These are phyloP conservation scores for Xylaria sp. DNA, from an alignment of 495 filamentous ascomycete species.

Conservation along the genomic window DNA sequence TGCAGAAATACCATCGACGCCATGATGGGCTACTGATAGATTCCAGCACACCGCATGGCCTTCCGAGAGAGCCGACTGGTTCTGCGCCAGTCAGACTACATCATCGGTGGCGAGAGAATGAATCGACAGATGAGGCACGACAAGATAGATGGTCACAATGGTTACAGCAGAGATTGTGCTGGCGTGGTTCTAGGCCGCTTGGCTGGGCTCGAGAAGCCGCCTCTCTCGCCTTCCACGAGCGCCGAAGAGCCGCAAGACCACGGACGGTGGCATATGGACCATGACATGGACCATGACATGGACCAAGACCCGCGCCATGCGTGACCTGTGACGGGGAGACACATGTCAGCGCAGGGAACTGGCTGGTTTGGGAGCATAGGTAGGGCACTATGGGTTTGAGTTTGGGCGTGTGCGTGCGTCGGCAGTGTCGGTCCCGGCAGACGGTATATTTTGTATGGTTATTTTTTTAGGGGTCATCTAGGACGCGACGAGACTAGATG, in stretches of 20 bases:
- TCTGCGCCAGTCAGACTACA: background rate
- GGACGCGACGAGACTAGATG: background rate
- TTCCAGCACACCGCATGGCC: conserved; percentile 6
- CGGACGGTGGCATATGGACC: background rate
- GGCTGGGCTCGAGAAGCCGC: background rate
- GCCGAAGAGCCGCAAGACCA: background rate
- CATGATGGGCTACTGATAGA: background rate
- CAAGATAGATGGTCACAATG: background rate
- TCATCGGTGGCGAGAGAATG: background rate
- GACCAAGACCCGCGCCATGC: too few relatives aligned
- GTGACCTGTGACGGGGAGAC: background rate
- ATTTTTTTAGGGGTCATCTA: too few relatives aligned
- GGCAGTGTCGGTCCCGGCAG: background rate
- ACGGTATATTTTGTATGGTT: too few relatives aligned
- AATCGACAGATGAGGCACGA: background rate
- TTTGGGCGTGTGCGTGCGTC: background rate
- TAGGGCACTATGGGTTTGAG: too few relatives aligned
- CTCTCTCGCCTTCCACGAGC: background rate
- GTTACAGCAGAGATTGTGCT: too few relatives aligned
- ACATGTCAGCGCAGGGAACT: background rate
- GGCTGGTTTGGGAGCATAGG: background rate
- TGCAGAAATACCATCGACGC: background rate
- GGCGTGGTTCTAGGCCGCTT: background rate
- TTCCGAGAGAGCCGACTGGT: conserved; percentile 9
- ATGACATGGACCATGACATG: too few relatives aligned